Evolutionary conservation across 2,329 filamentous ascomycete genomes (phyloP), one percentile per base, ranked within the genome.

Genomic region (Monosporascus sp.): DNA sequence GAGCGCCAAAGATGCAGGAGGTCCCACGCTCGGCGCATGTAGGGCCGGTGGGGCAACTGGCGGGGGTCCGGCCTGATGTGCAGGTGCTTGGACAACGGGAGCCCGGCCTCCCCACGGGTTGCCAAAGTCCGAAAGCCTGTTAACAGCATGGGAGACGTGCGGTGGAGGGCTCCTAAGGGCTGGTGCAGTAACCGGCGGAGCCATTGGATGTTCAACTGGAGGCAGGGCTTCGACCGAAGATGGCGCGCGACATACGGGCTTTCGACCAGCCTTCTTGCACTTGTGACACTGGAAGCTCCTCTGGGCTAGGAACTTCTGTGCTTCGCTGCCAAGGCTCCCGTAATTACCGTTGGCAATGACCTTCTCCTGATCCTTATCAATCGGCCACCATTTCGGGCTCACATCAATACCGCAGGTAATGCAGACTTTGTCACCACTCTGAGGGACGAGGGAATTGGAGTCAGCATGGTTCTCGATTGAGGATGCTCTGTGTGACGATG

Each of bases 211-310:
- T 50, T 67, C 63, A 22, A 56, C 56, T n/a, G 63, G 60, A 35
- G 65, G 57, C 18, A 69, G 64, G 2, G 60, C 57, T 22, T 68
- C 62, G 55, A 66, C 61, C 36, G 62, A 63, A 18, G 64, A 56
- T 7, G 60, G 60, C 27, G 55, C 62, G 53, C 70, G 71, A 22
- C 69, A 62, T 25, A 64, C 58, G 3, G 78, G 73, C 50, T 77
- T 73, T 25, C 74, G 76, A 53, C 78, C 78, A 31, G 70, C 67
- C 65, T 82, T 86, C 59, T 76, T 79, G 65, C 88, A 92, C 67
- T 89, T 88, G 70, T 92, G 88, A 62, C 88, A 92, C 68, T 90
- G 86, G 58, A 83, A 87, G 56, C 77, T 79, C 31, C 79, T 74
- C 60, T 85, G 81, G 51, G 80, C 77, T 44, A 82, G 73, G 63